Base-by-base conservation (phyloP, 768 basidiomycete genomes). In the Sarcomyxa edulis region DNA sequence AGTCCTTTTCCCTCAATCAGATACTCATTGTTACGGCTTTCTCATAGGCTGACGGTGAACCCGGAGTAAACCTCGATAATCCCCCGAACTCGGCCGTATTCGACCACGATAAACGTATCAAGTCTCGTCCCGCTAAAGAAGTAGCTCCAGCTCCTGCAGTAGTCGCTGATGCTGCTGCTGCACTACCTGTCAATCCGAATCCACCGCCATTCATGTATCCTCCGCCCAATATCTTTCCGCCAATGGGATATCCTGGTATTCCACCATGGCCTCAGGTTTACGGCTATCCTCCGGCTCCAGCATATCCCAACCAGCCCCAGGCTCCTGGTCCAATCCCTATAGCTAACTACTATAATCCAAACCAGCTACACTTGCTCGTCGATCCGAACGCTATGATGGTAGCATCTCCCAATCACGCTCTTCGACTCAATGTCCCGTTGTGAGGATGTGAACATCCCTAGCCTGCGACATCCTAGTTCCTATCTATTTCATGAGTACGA, bases 341-440 rank as follows among this genome's bases (percentile, higher is more conserved):
- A 37, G 18, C 24, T 25, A 15, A 22, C 18, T 23, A 23, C 11
- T 37, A 22, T 23, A 18, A 12, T 37, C 25, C 35, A 10, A 37
- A 37, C 18, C 21, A 37, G 25, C n/a, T 18, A 18, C 9, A 12
- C 20, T 37, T 37, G 21, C 16, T 22, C n/a, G 25, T 14, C 25
- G 22, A 23, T n/a, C 12, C 14, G 19, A 22, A 23, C 21, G n/a
- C 15, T 14, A 37, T 12, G 15, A 22, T 10, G 14, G 14, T 15
- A 18, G 15, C 31, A 8, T 7, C 7, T 15, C 31, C n/a, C 7
- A n/a, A 8, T 18, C 21, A 33, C 32, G 24, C 36, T 14, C 36
- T 37, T 24, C n/a, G 24, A 24, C 36, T 21, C 15, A 26, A 37
- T 24, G 27, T 24, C 24, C 27, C 36, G 12, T 19, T 37, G 25